A percentile compares a stretch with the other conserved stretches of the same genome.
Evolutionary conservation across 2,329 filamentous ascomycete genomes (phyloP).

Genomic region (Torrubiellomyces zombiae): DNA sequence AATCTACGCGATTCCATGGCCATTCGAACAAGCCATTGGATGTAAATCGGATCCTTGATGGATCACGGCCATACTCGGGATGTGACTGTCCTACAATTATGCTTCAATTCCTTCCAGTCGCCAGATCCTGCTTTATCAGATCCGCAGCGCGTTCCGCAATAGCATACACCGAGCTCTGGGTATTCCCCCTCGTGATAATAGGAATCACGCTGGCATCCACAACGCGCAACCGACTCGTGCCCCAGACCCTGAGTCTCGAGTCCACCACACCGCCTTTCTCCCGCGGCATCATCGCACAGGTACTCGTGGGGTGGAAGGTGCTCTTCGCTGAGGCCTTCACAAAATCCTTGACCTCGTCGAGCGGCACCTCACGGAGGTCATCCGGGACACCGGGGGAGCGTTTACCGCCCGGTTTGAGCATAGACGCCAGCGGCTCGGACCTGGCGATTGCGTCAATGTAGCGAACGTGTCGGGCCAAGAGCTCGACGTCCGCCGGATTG

Average conservation of each 20-base stretch:
- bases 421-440: constrained; percentile 1
- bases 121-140: not conserved
- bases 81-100: too few species aligned
- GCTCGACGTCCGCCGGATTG: constrained; percentile 38
- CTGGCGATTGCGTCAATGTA: constrained; percentile 2
- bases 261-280: constrained; percentile 19
- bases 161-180: constrained; percentile 3
- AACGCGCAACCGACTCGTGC: constrained; percentile 11
- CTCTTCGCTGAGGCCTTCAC: constrained; percentile 1
- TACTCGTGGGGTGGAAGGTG: constrained; percentile 5
- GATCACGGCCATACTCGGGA: too few species aligned
- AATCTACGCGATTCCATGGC: too few species aligned
- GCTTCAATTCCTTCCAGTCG: constrained; percentile 1
- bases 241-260: constrained; percentile 7
- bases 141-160: constrained; percentile 3
- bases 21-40: too few species aligned
- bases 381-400: too few species aligned
- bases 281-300: constrained; percentile 21
- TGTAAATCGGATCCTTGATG: too few species aligned
- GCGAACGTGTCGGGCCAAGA: constrained; percentile 23
- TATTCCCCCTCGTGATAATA: not conserved
- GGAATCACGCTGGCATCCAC: constrained; percentile 16
- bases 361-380: not conserved
- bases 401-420: not conserved
- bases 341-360: not conserved